phyloP scores from a whole-genome alignment of 352 stramenopile species.

The Phytophthora hybrid region DNA sequence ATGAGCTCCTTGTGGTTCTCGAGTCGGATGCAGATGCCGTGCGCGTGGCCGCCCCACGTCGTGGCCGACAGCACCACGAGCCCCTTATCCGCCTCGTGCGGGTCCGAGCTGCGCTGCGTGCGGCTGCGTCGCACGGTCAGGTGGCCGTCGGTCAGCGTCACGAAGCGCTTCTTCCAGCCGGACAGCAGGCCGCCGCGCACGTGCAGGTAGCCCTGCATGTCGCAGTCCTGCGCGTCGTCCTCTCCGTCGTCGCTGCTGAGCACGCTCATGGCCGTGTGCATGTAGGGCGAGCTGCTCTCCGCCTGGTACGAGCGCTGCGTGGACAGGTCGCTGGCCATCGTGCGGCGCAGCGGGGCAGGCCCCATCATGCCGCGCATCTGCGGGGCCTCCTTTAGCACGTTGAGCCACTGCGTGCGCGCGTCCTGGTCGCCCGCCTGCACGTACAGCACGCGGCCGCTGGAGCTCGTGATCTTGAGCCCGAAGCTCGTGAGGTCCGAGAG shows the following conservation, averaged over 20 bases:
- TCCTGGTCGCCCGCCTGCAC: constrained; percentile 63
- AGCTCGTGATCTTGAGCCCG: constrained; percentile 67
- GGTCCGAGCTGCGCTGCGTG: constrained; percentile 34
- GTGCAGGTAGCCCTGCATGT: constrained; percentile 58
- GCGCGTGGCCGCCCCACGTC: constrained; percentile 45
- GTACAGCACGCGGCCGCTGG: constrained; percentile 64
- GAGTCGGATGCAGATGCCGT: constrained; percentile 62
- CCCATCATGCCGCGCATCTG: constrained; percentile 38
- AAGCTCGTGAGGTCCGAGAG: constrained; percentile 62
- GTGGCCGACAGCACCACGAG: constrained; percentile 60
- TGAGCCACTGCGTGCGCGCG: constrained; percentile 59
- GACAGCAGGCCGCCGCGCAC: constrained; percentile 49
- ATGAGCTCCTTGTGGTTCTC: constrained; percentile 65
- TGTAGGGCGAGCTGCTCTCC: constrained; percentile 28
- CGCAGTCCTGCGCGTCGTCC: constrained; percentile 40
- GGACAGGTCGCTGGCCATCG: constrained; percentile 54
- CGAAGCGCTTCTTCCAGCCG: constrained; percentile 65
- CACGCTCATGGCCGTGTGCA: constrained; percentile 51
- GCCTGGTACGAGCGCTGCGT: constrained; percentile 36
- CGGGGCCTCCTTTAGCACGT: constrained; percentile 61
- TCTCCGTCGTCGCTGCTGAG: constrained; percentile 52
- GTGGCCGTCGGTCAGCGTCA: constrained; percentile 56
- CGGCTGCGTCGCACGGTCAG: constrained; percentile 46
- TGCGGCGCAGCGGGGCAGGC: constrained; percentile 43
- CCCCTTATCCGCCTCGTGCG: constrained; percentile 43